Base-by-base conservation (phyloP, 78 protist species). In the Tieghemostelium lacteum region DNA sequence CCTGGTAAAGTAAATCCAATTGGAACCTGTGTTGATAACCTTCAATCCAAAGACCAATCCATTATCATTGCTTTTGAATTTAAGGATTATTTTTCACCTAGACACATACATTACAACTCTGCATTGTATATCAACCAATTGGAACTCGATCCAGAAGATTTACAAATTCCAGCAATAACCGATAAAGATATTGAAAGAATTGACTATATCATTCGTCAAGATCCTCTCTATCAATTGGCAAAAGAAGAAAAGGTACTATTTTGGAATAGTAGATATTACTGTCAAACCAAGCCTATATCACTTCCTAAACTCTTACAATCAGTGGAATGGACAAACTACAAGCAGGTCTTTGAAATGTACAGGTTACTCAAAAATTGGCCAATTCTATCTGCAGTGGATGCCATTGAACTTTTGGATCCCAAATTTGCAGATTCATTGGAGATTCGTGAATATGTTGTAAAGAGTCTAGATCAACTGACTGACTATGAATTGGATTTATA, bases 301-400 rank as follows among this genome's bases (percentile, higher is more conserved):
- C 94, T 97, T 36, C 78, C 99, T 42, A 96, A 96, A 75, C 78
- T 97, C 22, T 63, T 97, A 0, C 96, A 45, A 29, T 33, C 95
- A 0, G 95, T 96, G 1, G 33, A 52, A 10, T 97, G 98, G 99
- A 55, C 50, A 39, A 17, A 65, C 19, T 94, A 67, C 0, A 33
- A 5, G n/a, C 87, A 77, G 2, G 97, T 96, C 22, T 36, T 33
- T 19, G 97, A 94, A 39, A 96, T 87, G 24, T 88, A 33, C 19
- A 20, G 62, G 20, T 65, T 85, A 31, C 40, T 94, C 36, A 39
- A 31, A 0, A 69, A 29, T 29, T 94, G 96, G 96, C 73, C 87
- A 45, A 37, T 73, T 16, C n/a, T 57, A n/a, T 12, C 49, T 3
- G 88, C 93, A 0, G 61, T 62, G 0, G 75, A 85, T 29, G 74